A percentile compares a stretch with the other conserved stretches of the same genome.
These are phyloP conservation scores for Hippophae rhamnoides DNA, from an alignment of 306 rosid species.

Conservation along the genomic window DNA sequence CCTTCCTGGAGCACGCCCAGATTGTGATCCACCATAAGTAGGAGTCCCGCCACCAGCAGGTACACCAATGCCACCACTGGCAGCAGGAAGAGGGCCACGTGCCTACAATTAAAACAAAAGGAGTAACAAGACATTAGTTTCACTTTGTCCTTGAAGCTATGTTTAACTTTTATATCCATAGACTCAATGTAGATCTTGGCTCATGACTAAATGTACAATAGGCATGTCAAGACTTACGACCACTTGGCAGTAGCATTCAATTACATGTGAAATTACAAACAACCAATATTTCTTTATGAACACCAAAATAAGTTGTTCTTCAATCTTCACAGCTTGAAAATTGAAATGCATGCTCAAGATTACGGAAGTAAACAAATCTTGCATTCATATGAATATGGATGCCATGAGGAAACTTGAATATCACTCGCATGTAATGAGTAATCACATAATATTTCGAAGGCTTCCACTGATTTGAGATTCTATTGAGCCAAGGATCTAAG, in stretches of 20 bases:
- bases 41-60: conserved; percentile 25
- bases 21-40: conserved; percentile 44
- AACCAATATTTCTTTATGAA: too few relatives aligned
- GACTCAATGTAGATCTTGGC: too few relatives aligned
- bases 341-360: too few relatives aligned
- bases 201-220: too few relatives aligned
- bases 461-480: neutral
- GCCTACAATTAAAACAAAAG: conserved; percentile 43
- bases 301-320: too few relatives aligned
- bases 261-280: too few relatives aligned
- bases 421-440: neutral
- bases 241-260: too few relatives aligned
- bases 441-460: neutral
- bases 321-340: too few relatives aligned
- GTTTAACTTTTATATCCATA: too few relatives aligned
- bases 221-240: too few relatives aligned
- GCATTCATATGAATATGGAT: neutral
- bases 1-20: conserved; percentile 35
- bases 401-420: neutral
- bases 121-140: conserved; percentile 1
- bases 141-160: neutral
- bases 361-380: neutral
- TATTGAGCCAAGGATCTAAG: neutral
- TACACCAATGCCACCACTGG: conserved; percentile 7
- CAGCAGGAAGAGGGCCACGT: conserved; percentile 37